phyloP scores from a whole-genome alignment of 2,329 filamentous ascomycete species.

The Penicillium janthinellum region DNA sequence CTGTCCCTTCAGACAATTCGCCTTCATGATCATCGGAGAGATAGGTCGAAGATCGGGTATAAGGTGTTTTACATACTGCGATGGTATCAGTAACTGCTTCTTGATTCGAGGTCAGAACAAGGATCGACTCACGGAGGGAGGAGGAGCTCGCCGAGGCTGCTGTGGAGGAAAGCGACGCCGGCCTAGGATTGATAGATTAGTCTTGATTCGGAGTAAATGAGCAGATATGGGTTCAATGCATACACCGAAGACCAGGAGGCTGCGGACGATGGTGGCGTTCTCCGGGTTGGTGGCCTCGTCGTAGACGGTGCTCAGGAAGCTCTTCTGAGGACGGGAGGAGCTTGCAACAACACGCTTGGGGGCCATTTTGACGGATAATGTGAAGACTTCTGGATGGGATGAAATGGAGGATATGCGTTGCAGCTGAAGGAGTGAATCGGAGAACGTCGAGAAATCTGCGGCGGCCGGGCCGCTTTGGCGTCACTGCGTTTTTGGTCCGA shows the following conservation, averaged over 20 bases:
- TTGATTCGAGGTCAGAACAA: slow-evolving; percentile 11
- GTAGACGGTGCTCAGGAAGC: slow-evolving; percentile 62
- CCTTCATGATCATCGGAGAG: slow-evolving; percentile 12
- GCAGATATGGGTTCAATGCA: slow-evolving; percentile 35
- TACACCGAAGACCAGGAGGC: slow-evolving; percentile 69
- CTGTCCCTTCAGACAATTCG: slow-evolving; percentile 22
- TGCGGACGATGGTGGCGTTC: slow-evolving; percentile 69
- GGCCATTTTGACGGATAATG: slow-evolving; percentile 53
- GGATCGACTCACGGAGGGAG: slow-evolving; percentile 58
- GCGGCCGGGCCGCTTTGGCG: slow-evolving; percentile 12
- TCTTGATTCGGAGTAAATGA: slow-evolving; percentile 5
- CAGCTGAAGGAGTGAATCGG: slow-evolving; percentile 8
- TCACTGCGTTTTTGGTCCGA: slow-evolving; percentile 33
- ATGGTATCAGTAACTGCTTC: slow-evolving; percentile 21
- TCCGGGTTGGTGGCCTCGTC: slow-evolving; percentile 65
- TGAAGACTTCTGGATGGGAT: slow-evolving; percentile 1
- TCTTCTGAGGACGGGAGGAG: slow-evolving; percentile 44
- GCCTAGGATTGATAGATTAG: slow-evolving; percentile 48
- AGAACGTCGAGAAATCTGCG: slow-evolving; percentile 38
- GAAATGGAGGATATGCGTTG: slow-evolving; percentile 4
- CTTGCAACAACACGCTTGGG: slow-evolving; percentile 62
- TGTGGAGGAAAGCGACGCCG: slow-evolving; percentile 67
- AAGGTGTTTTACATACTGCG: slow-evolving; percentile 18
- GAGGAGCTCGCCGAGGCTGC: slow-evolving; percentile 67
- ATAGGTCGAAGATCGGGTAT: slow-evolving; percentile 16